phyloP scores from a whole-genome alignment of 2,329 filamentous ascomycete species.

The Clonostachys rhizophaga region DNA sequence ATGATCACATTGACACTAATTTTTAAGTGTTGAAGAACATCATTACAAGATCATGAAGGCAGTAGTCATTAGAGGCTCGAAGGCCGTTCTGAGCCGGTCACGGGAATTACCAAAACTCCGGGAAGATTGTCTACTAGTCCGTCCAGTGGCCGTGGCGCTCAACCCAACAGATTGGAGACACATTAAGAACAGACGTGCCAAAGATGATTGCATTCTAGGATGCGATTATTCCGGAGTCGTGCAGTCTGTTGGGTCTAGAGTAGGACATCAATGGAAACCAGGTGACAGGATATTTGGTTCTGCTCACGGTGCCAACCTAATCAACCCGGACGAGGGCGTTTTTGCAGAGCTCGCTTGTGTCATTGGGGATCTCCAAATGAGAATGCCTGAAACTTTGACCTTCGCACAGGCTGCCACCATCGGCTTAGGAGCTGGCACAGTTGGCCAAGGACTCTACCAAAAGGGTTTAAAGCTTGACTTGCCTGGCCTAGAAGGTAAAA shows the following conservation, averaged over 20 bases:
- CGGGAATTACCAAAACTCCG: conserved; percentile 1
- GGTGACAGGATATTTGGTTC: conserved; percentile 42
- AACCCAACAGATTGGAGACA: conserved; percentile 28
- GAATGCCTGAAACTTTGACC: no score
- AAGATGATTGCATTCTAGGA: conserved; percentile 18
- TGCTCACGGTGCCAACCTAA: conserved; percentile 18
- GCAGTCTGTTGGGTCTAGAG: conserved; percentile 16
- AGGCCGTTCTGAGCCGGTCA: no score
- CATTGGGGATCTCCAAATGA: no score
- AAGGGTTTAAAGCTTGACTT: no score
- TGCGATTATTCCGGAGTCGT: conserved; percentile 43
- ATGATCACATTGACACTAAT: no score
- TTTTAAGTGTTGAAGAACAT: no score
- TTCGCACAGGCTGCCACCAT: no score
- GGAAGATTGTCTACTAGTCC: conserved; percentile 20
- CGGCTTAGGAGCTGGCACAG: no score
- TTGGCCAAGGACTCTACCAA: no score
- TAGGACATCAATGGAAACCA: conserved; percentile 22
- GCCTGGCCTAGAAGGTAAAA: no score
- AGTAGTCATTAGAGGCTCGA: no score
- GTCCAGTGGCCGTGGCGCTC: conserved; percentile 21
- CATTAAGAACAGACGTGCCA: conserved; percentile 8
- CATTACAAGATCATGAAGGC: no score
- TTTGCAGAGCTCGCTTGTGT: conserved; percentile 17
- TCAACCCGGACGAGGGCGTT: neutral